phyloP scores from a whole-genome alignment of 192 early-diverging fungal species.

The Umbelopsis sp. region DNA sequence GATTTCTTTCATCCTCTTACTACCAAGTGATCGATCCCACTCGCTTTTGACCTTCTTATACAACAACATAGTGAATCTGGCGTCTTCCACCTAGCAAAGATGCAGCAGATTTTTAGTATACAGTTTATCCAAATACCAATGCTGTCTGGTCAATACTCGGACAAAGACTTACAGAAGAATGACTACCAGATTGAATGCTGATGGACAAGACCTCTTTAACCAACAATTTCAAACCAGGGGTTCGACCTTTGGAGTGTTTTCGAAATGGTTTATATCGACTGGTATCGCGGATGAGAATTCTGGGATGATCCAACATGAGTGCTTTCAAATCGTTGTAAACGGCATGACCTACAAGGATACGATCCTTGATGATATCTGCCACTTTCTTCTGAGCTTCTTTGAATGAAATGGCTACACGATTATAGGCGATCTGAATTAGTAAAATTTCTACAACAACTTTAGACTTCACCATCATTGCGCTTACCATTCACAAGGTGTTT shows the following conservation, averaged over 20 bases:
- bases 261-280: slow-evolving; percentile 76
- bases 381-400: slow-evolving; percentile 79
- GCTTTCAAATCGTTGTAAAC: slow-evolving; percentile 86
- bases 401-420: slow-evolving; percentile 62
- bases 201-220: slow-evolving; percentile 74
- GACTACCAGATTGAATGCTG: slow-evolving; percentile 85
- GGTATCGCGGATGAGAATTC: slow-evolving; percentile 80
- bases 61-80: slow-evolving; percentile 84
- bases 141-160: no score
- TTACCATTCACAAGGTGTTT: slow-evolving; percentile 60
- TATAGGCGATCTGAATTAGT: no score
- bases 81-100: slow-evolving; percentile 71
- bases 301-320: slow-evolving; percentile 82
- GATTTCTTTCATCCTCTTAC: background rate
- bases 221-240: slow-evolving; percentile 74
- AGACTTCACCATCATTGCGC: no score
- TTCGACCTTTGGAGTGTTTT: slow-evolving; percentile 59
- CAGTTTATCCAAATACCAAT: no score
- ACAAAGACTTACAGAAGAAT: slow-evolving; percentile 72
- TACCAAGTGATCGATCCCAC: slow-evolving; percentile 73
- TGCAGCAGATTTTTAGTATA: no score
- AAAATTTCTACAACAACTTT: background rate
- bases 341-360: slow-evolving; percentile 91
- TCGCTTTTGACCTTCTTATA: slow-evolving; percentile 80
- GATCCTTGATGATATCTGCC: slow-evolving; percentile 80